Evolutionary conservation across 2,329 filamentous ascomycete species (phyloP), one percentile per base, ranked within the genome.

Genomic region (Atkinsonella hypoxylon): DNA sequence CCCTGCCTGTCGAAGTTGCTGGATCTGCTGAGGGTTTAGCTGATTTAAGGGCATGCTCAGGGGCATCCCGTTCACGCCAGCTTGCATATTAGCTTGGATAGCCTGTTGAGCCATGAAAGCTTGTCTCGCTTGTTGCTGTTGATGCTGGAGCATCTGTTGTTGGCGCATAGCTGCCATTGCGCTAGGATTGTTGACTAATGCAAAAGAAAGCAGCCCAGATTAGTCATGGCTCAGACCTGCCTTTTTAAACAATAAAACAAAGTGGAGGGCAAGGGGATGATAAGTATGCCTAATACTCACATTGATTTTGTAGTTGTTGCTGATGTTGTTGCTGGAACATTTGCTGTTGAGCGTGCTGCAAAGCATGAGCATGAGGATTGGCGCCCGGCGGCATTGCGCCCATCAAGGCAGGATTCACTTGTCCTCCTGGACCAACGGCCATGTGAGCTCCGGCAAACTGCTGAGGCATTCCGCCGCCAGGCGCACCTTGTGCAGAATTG

Each of bases 381-480:
- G 74, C 75, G 54, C 83, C 80, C 31, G 83, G 83, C 55, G 85
- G 84, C 81, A 90, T 87, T 52, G 78, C 82, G 56, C 72, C 78
- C 84, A 90, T 88, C 75, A 89, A 79, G 51, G 81, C 79, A 60
- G 86, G 83, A 63, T 81, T 87, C 57, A 87, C 82, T 63, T 87
- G 84, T 54, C 78, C 79, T 57, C 81, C 82, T 18, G 85, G 83
- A 36, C 79, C 84, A 52, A 85, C 85, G 54, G 78, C 82, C 71
- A 87, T 85, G 59, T 86, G 83, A 41, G 61, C 64, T 67, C 79
- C 70, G 36, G 68, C 69, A 58, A 82, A 75, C 66, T 87, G 84
- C 64, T 85, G 85, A 58, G 78, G 78, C 65, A 85, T 82, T 39
- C 74, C 76, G 54, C 70, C 76, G 30, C 78, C 80, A 56, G 84